A percentile compares a stretch with the other conserved stretches of the same genome.
Conservation (phyloP, 1,284 basidiomycete species). For the Ganoderma leucocontextum region DNA sequence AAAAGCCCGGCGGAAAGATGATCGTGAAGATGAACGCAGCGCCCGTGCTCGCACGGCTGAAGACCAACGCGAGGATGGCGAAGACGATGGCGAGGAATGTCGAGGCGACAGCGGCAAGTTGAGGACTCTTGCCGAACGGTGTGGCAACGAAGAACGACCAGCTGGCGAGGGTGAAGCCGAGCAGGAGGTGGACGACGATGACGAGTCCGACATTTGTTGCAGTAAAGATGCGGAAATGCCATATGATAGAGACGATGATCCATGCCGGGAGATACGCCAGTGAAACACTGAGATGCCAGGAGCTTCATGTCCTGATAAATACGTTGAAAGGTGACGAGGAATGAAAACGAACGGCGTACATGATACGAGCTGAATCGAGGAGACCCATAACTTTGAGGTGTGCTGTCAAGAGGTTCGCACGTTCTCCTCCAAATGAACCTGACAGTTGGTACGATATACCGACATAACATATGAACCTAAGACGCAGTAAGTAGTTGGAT, state of each 20-base stretch:
- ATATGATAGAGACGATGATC: slow-evolving; percentile 68
- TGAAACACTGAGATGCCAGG: slow-evolving; percentile 70
- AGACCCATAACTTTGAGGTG: slow-evolving; percentile 83
- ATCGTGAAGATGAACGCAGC: slow-evolving; percentile 70
- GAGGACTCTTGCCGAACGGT: slow-evolving; percentile 77
- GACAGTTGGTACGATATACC: slow-evolving; percentile 79
- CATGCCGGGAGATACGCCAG: slow-evolving; percentile 70
- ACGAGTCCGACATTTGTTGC: slow-evolving; percentile 68
- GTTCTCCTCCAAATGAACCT: slow-evolving; percentile 69
- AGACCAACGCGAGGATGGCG: slow-evolving; percentile 73
- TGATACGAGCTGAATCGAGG: slow-evolving; percentile 67
- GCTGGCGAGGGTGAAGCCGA: slow-evolving; percentile 72
- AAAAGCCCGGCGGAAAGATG: slow-evolving; percentile 79
- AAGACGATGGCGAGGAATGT: slow-evolving; percentile 73
- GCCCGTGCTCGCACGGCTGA: slow-evolving; percentile 53
- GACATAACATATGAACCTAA: slow-evolving; percentile 69
- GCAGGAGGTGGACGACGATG: slow-evolving; percentile 70
- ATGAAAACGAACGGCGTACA: slow-evolving; percentile 47
- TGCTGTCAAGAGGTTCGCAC: slow-evolving; percentile 65
- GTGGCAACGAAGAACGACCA: slow-evolving; percentile 76
- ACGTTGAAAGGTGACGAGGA: background rate
- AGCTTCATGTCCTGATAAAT: slow-evolving; percentile 47
- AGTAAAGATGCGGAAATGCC: slow-evolving; percentile 72
- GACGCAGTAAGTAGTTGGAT: slow-evolving; percentile 1
- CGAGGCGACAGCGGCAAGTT: slow-evolving; percentile 73